These are phyloP conservation scores for Pseudogymnoascus sp. DNA, from an alignment of 2,329 filamentous ascomycete species.

Conservation along the genomic window DNA sequence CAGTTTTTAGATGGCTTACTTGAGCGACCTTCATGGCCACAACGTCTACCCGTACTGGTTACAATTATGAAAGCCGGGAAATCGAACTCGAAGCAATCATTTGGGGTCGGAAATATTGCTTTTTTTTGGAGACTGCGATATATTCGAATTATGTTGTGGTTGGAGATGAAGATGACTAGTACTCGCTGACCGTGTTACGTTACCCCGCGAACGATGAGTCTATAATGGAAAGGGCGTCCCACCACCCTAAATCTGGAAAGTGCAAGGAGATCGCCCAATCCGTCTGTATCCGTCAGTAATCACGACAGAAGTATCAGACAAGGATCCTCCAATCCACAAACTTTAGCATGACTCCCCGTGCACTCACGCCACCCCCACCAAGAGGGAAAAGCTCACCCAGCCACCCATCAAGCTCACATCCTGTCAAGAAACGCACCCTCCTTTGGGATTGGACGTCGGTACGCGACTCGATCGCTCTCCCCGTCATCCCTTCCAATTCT, in stretches of 20 bases:
- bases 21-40: conserved; percentile 21
- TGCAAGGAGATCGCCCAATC: not conserved
- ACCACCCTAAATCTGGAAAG: not conserved
- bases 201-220: not conserved
- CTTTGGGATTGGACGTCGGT: conserved; percentile 39
- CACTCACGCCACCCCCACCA: not conserved
- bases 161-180: not conserved
- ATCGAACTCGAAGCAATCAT: not conserved
- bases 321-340: not conserved
- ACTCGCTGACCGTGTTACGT: not conserved
- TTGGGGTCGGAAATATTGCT: not conserved
- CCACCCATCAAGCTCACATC: not conserved
- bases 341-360: not conserved
- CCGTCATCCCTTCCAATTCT: conserved; percentile 30
- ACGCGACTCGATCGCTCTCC: conserved; percentile 29
- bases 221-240: not conserved
- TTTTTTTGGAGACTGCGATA: not conserved
- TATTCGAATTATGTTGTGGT: not conserved
- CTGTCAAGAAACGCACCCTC: conserved; percentile 32
- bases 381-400: not conserved
- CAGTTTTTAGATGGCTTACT: conserved; percentile 14
- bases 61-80: not conserved
- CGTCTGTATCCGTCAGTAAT: not conserved
- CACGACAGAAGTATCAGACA: not conserved
- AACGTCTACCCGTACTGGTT: not conserved